Conservation (phyloP, 306 rosid genomes). For the Corylus avellana region DNA sequence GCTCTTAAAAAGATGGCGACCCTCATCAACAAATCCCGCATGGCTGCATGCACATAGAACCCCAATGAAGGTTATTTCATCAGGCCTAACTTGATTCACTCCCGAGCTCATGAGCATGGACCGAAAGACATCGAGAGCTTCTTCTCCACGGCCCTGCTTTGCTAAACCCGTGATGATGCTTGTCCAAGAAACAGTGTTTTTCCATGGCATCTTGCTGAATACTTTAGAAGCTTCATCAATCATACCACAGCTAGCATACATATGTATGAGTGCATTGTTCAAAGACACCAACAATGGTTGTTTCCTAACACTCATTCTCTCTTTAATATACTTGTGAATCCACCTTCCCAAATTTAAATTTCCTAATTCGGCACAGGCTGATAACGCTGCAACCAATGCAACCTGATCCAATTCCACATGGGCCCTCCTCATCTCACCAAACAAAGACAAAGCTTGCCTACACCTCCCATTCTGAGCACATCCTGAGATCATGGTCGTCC, state of each 20-base stretch:
- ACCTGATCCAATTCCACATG: slow-evolving; percentile 61
- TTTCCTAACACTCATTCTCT: slow-evolving; percentile 30
- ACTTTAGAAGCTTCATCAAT: slow-evolving; percentile 52
- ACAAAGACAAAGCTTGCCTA: slow-evolving; percentile 54
- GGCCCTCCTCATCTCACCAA: slow-evolving; percentile 65
- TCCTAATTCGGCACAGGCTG: slow-evolving; percentile 73
- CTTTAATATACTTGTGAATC: slow-evolving; percentile 55
- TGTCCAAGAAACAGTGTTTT: slow-evolving; percentile 72
- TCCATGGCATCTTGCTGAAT: slow-evolving; percentile 52
- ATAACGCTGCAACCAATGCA: slow-evolving; percentile 58
- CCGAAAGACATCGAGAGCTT: slow-evolving; percentile 62
- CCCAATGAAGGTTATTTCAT: slow-evolving; percentile 67
- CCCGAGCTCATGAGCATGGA: slow-evolving; percentile 47
- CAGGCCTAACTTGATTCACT: slow-evolving; percentile 56
- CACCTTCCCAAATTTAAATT: slow-evolving; percentile 64
- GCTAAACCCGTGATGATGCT: slow-evolving; percentile 71
- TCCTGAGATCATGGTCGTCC: slow-evolving; percentile 71
- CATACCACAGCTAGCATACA: slow-evolving; percentile 72
- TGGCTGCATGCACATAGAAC: slow-evolving; percentile 81
- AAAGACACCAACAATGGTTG: slow-evolving; percentile 45
- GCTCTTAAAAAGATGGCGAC: slow-evolving; percentile 48
- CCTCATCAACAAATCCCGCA: slow-evolving; percentile 66
- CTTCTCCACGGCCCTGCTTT: slow-evolving; percentile 65
- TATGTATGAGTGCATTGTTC: slow-evolving; percentile 77
- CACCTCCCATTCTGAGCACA: slow-evolving; percentile 52